Base-by-base conservation (phyloP, 257 asterid genomes). In the Gentiana macrophylla region DNA sequence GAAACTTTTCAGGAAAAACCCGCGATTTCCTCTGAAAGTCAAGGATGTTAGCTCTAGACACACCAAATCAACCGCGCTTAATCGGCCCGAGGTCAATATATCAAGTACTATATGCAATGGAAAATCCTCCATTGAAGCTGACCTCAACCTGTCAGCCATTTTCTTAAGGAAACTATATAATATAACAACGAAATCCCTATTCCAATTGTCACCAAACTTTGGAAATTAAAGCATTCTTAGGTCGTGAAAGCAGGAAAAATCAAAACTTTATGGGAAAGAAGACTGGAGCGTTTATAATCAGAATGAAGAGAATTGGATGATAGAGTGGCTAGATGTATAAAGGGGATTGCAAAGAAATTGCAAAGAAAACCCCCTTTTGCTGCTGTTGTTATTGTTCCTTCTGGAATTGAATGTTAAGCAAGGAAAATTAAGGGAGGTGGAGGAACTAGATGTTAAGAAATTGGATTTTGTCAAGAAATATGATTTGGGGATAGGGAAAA, bases 101-200 rank as follows among this genome's bases (percentile, higher is more conserved):
- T 86, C 89, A 49, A 86, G 85, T 66, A 84, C 60, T 58, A 86
- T 58, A 76, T 86, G 94, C 63, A 62, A 65, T 15, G 96, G 96
- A 70, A 86, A 71, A 67, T 86, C 94, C 33, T 84, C 94, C 68
- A 86, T 67, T 9, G 63, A 53, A 57, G 64, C 58, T 50, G 77
- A 62, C 73, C 73, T 72, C 7, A 74, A 67, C 38, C 78, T 69
- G 70, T 79, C 91, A 78, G 77, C 91, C 90, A 81, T 81, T 63
- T 70, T 51, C 24, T 15, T 15, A 15, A 15, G 24, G 24, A 15
- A 15, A 62, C 24, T 15, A 15, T 15, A 15, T 62, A n/a, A 57
- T 34, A 12, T 48, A 52, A 48, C 49, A 51, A 5, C 11, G 47
- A 57, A 8, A 24, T 53, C 32, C 67, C 62, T 41, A 52, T 37